These are phyloP conservation scores for Sporothrix globosa DNA, from an alignment of 2,329 filamentous ascomycete species.

Conservation along the genomic window DNA sequence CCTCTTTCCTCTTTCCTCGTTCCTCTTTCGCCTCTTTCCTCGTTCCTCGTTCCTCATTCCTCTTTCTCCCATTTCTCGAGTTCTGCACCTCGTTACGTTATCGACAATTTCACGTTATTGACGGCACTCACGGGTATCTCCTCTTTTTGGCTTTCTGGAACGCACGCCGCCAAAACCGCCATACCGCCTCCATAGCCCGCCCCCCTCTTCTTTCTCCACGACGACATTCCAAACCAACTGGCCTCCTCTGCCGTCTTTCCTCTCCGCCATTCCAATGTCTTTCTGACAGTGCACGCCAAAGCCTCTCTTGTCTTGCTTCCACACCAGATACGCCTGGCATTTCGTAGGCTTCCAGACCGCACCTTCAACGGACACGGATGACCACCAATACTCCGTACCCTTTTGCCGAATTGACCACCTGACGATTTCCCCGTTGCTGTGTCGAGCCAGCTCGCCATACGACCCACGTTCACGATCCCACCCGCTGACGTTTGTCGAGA, in stretches of 20 bases:
- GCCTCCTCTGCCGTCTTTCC: not conserved
- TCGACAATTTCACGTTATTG: not conserved
- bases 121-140: not conserved
- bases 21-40: no score
- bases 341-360: conserved; percentile 9
- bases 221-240: conserved; percentile 10
- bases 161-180: not conserved
- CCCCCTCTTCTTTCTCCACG: conserved; percentile 10
- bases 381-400: not conserved
- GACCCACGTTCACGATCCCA: not conserved
- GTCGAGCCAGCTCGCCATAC: not conserved
- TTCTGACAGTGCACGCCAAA: conserved; percentile 1
- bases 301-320: conserved; percentile 3
- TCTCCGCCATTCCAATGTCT: conserved; percentile 15
- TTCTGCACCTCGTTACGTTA: not conserved
- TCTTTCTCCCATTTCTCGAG: not conserved
- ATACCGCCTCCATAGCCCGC: conserved; percentile 17
- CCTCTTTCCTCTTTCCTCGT: not conserved
- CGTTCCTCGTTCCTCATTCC: no score
- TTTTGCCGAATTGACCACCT: not conserved
- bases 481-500: not conserved
- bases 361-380: not conserved
- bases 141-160: not conserved
- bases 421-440: not conserved
- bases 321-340: not conserved